Base-by-base conservation (phyloP, 2,329 filamentous ascomycete species). In the Cercospora sp. region DNA sequence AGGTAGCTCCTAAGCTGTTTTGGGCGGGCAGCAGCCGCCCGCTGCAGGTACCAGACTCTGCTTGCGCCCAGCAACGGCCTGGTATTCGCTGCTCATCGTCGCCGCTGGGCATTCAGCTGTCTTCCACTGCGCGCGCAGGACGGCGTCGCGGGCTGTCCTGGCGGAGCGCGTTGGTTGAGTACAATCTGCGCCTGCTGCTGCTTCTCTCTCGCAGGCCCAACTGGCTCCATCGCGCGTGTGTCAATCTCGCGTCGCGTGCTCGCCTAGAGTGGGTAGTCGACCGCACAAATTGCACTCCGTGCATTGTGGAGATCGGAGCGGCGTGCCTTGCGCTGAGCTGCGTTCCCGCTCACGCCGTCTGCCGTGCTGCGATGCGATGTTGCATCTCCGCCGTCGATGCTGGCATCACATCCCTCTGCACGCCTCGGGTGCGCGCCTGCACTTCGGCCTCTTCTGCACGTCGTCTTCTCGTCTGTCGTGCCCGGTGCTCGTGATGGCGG, bases 1-100 rank as follows among this genome's bases (percentile, higher is more conserved):
- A 28, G 58, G 59, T 55, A 53, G 63, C 63, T 30, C 30, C 45
- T 55, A 18, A 30, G 48, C 64, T 45, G 20, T 30, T 26, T 63
- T 40, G 55, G 66, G 58, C 33, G n/a, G 30, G 30, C n/a, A 55
- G 66, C 63, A 33, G 5, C 57, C 63, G 60, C 20, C 58, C 26
- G 66, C 48, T 68, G 66, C 66, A 68, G 63, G 59, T 65, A 60
- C 66, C 36, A 40, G 45, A 28, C 62, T 62, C 23, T 42, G 57
- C 18, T 18, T 60, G 40, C 63, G 61, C 42, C 45, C 31, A 61
- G 33, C 33, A 40, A 40, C 33, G 33, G 33, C 33, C 33, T 64
- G 60, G 60, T 64, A 68, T 68, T 68, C 65, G 65, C 57, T 57
- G 42, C 28, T n/a, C 45, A 12, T 23, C 9, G 45, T 51, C 45